These are phyloP conservation scores for Silene conica DNA, from an alignment of 148 eudicot genomes.

Conservation along the genomic window DNA sequence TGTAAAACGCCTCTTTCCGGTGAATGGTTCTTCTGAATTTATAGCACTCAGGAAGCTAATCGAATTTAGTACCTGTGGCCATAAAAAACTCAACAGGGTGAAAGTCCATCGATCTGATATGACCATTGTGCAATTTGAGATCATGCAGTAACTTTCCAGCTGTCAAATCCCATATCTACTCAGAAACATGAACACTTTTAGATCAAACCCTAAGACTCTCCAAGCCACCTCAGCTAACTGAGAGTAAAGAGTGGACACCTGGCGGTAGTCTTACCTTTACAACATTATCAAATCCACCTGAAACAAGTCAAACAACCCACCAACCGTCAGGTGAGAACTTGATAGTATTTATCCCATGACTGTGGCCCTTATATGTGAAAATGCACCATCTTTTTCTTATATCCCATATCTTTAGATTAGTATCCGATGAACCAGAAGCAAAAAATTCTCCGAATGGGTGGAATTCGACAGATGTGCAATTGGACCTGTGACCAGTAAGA, in stretches of 20 bases:
- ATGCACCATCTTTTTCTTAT: too few species aligned
- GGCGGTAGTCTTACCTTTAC: slow-evolving; percentile 62
- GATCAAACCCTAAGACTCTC: background rate
- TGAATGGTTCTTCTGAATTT: too few species aligned
- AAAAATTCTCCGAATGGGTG: too few species aligned
- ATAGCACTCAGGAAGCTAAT: too few species aligned
- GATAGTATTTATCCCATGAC: too few species aligned
- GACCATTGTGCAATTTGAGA: slow-evolving; percentile 83
- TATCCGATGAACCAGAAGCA: too few species aligned
- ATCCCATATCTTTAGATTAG: too few species aligned
- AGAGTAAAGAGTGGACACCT: slow-evolving; percentile 8
- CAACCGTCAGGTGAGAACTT: slow-evolving; percentile 94
- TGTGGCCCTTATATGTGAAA: too few species aligned
- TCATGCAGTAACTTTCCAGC: slow-evolving; percentile 96
- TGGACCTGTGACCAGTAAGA: too few species aligned
- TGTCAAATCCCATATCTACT: slow-evolving; percentile 94
- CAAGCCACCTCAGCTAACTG: background rate
- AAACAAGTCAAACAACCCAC: slow-evolving; percentile 84
- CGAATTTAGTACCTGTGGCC: slow-evolving; percentile 61
- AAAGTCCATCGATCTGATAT: slow-evolving; percentile 70
- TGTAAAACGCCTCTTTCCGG: too few species aligned
- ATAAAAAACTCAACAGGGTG: slow-evolving; percentile 93
- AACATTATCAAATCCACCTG: slow-evolving; percentile 90
- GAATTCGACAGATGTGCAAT: too few species aligned
- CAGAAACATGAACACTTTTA: slow-evolving; percentile 4